phyloP scores from a whole-genome alignment of 1,284 basidiomycete genomes.

The Sporisorium sorghi region DNA sequence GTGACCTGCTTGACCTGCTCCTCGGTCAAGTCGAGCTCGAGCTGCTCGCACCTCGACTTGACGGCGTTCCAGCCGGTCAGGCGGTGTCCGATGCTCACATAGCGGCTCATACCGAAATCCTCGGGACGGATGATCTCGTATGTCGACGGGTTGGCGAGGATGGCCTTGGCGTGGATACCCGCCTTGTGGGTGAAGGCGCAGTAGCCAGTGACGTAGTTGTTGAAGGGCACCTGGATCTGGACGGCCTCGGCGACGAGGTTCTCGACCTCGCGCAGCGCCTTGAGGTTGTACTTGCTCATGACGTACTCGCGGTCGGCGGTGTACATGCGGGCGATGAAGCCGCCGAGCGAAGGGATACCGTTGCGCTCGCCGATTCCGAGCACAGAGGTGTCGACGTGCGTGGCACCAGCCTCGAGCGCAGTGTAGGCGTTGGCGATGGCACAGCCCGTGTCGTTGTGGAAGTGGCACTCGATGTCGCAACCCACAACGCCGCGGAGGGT shows the following conservation, averaged over 20 bases:
- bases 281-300: constrained; percentile 98
- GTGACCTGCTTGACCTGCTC: constrained; percentile 94
- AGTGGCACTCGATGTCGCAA: constrained; percentile 92
- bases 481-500: constrained; percentile 86
- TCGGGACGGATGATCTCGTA: constrained; percentile 76
- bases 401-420: constrained; percentile 97
- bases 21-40: constrained; percentile 85
- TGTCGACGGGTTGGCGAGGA: constrained; percentile 98
- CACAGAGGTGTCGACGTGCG: constrained; percentile 87
- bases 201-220: constrained; percentile 88
- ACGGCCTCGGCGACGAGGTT: constrained; percentile 99
- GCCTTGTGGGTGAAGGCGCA: constrained; percentile 99
- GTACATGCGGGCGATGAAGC: constrained; percentile 95
- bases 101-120: constrained; percentile 96
- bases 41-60: constrained; percentile 98
- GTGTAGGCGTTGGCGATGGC: constrained; percentile 99
- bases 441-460: constrained; percentile 95
- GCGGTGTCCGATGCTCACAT: constrained; percentile 98
- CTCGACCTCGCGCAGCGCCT: constrained; percentile 97
- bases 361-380: constrained; percentile 99
- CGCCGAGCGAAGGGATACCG: constrained; percentile 97
- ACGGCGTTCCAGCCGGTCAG: constrained; percentile 98
- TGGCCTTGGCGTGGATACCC: constrained; percentile 99
- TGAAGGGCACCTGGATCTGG: constrained; percentile 97
- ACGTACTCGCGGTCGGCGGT: constrained; percentile 88